phyloP scores from a whole-genome alignment of 2,329 filamentous ascomycete species.

The Aspergillus sp. region DNA sequence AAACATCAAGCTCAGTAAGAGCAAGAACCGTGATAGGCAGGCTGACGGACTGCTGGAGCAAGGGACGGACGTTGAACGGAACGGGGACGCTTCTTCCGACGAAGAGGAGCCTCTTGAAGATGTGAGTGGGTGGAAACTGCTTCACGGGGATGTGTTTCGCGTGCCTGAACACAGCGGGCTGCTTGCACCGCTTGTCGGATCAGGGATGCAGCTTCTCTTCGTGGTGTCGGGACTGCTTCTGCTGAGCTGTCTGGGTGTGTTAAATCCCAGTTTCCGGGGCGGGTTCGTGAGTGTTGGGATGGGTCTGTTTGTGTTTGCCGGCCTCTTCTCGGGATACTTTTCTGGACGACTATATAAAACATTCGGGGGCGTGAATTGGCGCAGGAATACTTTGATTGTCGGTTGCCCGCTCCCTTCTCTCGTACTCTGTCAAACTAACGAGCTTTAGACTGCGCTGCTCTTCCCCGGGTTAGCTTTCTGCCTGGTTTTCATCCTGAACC shows the following conservation, averaged over 20 bases:
- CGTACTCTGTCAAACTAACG: slow-evolving; percentile 9
- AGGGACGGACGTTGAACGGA: slow-evolving; percentile 43
- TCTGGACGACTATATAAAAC: slow-evolving; percentile 76
- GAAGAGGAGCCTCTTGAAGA: slow-evolving; percentile 72
- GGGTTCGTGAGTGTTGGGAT: slow-evolving; percentile 79
- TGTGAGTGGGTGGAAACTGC: slow-evolving; percentile 76
- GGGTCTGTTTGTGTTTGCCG: slow-evolving; percentile 74
- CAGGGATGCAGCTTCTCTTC: slow-evolving; percentile 77
- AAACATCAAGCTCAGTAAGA: slow-evolving; percentile 46
- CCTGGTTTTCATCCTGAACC: slow-evolving; percentile 69
- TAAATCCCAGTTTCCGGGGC: slow-evolving; percentile 84
- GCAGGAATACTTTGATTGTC: slow-evolving; percentile 62
- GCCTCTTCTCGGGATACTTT: slow-evolving; percentile 79
- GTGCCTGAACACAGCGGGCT: slow-evolving; percentile 61
- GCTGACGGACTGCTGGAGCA: slow-evolving; percentile 53
- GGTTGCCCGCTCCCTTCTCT: slow-evolving; percentile 11
- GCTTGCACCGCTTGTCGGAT: slow-evolving; percentile 72
- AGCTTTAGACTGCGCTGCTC: slow-evolving; percentile 56
- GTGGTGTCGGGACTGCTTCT: slow-evolving; percentile 66
- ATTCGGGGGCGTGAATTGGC: slow-evolving; percentile 67
- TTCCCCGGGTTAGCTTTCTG: slow-evolving; percentile 72
- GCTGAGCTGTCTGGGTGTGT: slow-evolving; percentile 64
- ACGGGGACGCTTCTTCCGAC: slow-evolving; percentile 50
- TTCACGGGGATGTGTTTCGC: slow-evolving; percentile 83
- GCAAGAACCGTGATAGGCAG: slow-evolving; percentile 45